A percentile compares a stretch with the other conserved stretches of the same genome.
These are phyloP conservation scores for Lunularia cruciata DNA, from an alignment of 225 moss, liverwort and hornwort species.

Conservation along the genomic window DNA sequence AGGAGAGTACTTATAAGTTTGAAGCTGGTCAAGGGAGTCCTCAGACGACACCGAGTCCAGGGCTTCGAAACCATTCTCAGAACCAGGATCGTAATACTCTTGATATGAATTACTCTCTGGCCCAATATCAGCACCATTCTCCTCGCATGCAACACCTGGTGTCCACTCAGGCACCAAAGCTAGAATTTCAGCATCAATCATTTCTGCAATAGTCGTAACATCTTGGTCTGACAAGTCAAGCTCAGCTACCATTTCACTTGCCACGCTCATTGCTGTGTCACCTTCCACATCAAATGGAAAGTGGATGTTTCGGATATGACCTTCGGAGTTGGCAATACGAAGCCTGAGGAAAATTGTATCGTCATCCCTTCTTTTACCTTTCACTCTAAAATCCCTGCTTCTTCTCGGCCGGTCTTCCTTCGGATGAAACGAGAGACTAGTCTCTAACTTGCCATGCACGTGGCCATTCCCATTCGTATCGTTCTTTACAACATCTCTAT, in stretches of 20 bases:
- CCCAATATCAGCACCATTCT: conserved; percentile 12
- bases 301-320: conserved; percentile 88
- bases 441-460: background rate
- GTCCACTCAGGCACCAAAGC: conserved; percentile 92
- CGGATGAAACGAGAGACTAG: conserved; percentile 10
- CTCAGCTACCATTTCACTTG: conserved; percentile 98
- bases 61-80: background rate
- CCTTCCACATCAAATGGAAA: conserved; percentile 93
- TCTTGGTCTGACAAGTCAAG: conserved; percentile 95
- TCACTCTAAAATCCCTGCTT: conserved; percentile 72
- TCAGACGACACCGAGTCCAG: conserved; percentile 12
- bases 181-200: conserved; percentile 90
- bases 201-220: conserved; percentile 91
- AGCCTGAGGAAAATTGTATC: conserved; percentile 81
- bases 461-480: background rate
- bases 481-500: background rate
- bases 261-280: conserved; percentile 94
- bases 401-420: conserved; percentile 71
- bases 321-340: conserved; percentile 86
- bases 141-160: conserved; percentile 27
- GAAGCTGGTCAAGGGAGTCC: conserved; percentile 18
- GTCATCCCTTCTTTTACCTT: conserved; percentile 90
- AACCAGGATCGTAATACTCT: background rate
- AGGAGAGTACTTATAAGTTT: conserved; percentile 16
- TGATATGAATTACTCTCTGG: conserved; percentile 11